Conservation (phyloP, 177 flowering plant species). For the Tripterygium wilfordii region DNA sequence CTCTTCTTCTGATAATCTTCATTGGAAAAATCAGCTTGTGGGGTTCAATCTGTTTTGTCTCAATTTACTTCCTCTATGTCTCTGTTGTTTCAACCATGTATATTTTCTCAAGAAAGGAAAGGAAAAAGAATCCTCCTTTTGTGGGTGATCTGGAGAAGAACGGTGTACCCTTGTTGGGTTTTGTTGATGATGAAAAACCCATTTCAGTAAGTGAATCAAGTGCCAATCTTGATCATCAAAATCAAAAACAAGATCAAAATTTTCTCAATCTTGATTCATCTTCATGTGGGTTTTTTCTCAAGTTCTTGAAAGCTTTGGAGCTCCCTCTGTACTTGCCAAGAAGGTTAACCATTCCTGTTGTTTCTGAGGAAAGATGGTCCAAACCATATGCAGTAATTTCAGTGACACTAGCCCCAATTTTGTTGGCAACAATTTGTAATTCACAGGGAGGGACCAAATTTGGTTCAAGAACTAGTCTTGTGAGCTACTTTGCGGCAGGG, state of each 20-base stretch:
- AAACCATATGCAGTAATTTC: constrained; percentile 35
- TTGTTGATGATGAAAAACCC: constrained; percentile 27
- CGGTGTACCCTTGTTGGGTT: constrained; percentile 21
- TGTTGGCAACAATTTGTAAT: constrained; percentile 23
- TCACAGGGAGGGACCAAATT: constrained; percentile 10
- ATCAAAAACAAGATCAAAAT: neutral
- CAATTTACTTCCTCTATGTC: constrained; percentile 32
- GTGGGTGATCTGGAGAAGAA: constrained; percentile 8
- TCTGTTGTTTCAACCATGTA: constrained; percentile 18
- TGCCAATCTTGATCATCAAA: constrained; percentile 1
- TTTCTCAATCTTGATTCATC: constrained; percentile 2
- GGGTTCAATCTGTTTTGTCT: constrained; percentile 27
- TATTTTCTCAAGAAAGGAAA: neutral
- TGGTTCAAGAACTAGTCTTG: constrained; percentile 4
- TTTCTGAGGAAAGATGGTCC: constrained; percentile 37
- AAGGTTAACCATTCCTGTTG: constrained; percentile 41
- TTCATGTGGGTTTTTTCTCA: neutral
- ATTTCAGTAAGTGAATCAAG: too few relatives aligned
- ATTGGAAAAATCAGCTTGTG: constrained; percentile 23
- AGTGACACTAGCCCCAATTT: constrained; percentile 31
- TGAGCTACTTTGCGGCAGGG: constrained; percentile 9
- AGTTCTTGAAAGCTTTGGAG: constrained; percentile 19
- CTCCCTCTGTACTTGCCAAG: constrained; percentile 45
- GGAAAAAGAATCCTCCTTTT: neutral
- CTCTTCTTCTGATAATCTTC: constrained; percentile 21